Base-by-base conservation (phyloP, 2,329 filamentous ascomycete species). In the Dactylellina haptotyla region DNA sequence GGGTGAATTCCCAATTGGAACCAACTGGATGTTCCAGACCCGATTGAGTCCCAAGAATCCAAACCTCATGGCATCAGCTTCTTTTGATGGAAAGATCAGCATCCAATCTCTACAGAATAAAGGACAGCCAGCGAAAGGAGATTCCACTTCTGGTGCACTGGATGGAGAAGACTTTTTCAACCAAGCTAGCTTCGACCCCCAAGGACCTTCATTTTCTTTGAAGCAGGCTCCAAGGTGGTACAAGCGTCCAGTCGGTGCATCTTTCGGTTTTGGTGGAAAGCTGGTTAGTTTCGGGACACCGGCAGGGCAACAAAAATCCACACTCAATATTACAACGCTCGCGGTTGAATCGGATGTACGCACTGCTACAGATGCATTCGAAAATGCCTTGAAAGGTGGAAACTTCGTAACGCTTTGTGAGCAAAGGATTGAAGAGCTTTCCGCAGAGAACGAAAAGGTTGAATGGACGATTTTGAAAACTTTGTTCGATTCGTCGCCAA, bases 11-110 rank as follows among this genome's bases (percentile, higher is more conserved):
- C 93, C 94, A 3, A 92, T 97, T 78, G 93, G 96, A 61, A 97
- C 94, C n/a, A 99, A 98, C 82, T 99, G 95, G 94, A 97, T 93
- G 4, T 99, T 99, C 84, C 89, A 94, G 80, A 97, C 95, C 3
- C 87, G 90, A 75, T 98, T 96, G 86, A 93, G 97, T 80, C 95
- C 95, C 28, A 89, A 91, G 77, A 97, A 99, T 81, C 94, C 95
- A 9, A 91, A 89, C 79, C 85, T 99, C 67, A 92, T 94, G 54
- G 96, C 96, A 16, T 98, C 95, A 16, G 95, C 96, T 8, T 96
- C 94, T 1, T 98, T 98, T 77, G 95, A 99, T 79, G 95, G 96
- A 78, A 97, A 96, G 82, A 97, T 99, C 75, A 89, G 91, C 1
- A 84, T 99, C 46, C 94, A 97, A 80, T 97, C 94, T 0, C 86